Percentiles rank a stretch among this genome's conserved stretches.
phyloP scores from a whole-genome alignment of 2,329 filamentous ascomycete genomes.

The Phoma herbarum region DNA sequence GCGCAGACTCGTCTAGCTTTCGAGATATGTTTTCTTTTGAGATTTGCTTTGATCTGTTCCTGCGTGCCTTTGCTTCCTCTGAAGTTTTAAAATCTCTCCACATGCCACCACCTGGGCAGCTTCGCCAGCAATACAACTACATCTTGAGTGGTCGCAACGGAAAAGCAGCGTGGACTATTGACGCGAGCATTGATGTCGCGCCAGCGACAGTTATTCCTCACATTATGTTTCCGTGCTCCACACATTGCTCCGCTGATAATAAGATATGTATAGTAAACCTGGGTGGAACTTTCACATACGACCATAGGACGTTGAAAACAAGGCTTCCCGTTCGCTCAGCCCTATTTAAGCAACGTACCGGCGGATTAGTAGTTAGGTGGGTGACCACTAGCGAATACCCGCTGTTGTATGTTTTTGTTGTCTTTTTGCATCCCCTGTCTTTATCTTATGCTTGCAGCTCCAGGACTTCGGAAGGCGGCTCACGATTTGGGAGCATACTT shows the following conservation, averaged over 20 bases:
- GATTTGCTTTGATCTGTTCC: neutral
- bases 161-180: no score
- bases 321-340: slow-evolving; percentile 5
- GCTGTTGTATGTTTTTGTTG: slow-evolving; percentile 1
- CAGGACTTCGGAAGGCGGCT: neutral
- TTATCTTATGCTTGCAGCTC: neutral
- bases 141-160: no score
- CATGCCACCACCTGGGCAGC: no score
- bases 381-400: slow-evolving; percentile 7
- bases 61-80: no score
- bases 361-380: slow-evolving; percentile 2
- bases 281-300: neutral
- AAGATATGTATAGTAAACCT: neutral
- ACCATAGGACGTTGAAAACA: no score
- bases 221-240: no score
- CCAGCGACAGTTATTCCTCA: no score
- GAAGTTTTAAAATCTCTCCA: no score
- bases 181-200: no score
- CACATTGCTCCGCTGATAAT: no score
- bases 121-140: no score
- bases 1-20: neutral
- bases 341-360: slow-evolving; percentile 5
- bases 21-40: no score
- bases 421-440: neutral
- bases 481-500: neutral